phyloP scores from a whole-genome alignment of 441 rosid genomes.

The Jatropha multifida region DNA sequence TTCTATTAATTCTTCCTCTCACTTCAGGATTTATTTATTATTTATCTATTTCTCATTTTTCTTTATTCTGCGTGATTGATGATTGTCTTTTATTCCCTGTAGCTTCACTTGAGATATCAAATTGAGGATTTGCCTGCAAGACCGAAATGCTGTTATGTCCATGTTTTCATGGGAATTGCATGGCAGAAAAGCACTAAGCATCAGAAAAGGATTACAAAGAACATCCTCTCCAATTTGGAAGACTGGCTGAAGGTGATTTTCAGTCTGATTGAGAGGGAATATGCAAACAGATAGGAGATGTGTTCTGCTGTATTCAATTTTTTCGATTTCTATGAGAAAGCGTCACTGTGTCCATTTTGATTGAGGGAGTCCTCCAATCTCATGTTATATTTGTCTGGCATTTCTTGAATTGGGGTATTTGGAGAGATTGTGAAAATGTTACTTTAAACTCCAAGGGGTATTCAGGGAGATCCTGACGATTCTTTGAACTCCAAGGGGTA shows the following conservation, averaged over 20 bases:
- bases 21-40: background rate
- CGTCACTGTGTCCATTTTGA: background rate
- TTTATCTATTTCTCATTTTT: background rate
- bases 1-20: background rate
- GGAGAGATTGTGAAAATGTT: background rate
- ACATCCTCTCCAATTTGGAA: constrained; percentile 57
- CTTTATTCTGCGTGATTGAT: constrained; percentile 14
- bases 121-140: constrained; percentile 61
- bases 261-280: constrained; percentile 71
- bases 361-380: background rate
- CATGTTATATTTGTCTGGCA: background rate
- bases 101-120: constrained; percentile 88
- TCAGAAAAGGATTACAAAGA: constrained; percentile 73
- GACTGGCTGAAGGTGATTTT: constrained; percentile 68
- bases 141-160: constrained; percentile 54
- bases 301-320: background rate
- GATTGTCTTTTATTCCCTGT: constrained; percentile 23
- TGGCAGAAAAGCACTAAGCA: constrained; percentile 89
- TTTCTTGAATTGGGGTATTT: background rate
- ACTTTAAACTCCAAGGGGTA: background rate
- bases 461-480: background rate
- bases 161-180: constrained; percentile 70
- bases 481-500: background rate
- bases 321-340: background rate
- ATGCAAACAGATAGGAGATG: constrained; percentile 39